Conservation (phyloP, 148 eudicot species). For the Dysphania ambrosioides region DNA sequence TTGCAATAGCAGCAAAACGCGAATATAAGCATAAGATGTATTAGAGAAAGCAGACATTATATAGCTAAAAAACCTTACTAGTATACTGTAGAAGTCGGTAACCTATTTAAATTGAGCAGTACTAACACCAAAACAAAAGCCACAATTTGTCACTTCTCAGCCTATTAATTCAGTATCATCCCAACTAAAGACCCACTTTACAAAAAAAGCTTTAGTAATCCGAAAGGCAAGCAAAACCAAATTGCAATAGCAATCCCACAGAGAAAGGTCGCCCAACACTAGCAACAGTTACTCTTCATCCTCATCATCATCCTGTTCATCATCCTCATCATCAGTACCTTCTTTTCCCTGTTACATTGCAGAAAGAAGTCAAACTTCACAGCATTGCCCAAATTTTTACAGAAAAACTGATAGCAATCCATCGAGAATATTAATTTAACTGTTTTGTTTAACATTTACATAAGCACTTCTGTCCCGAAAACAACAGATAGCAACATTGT, state of each 20-base stretch:
- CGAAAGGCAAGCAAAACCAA: conserved; percentile 13
- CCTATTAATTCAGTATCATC: conserved; percentile 18
- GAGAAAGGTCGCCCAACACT: background rate
- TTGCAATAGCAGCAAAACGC: background rate
- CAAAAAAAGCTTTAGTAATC: conserved; percentile 22
- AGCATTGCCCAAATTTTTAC: background rate
- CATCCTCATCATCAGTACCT: conserved; percentile 39
- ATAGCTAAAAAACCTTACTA: conserved; percentile 2
- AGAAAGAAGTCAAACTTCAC: background rate
- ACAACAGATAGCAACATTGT: too few relatives aligned
- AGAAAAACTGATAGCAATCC: too few relatives aligned
- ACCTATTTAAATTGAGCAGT: background rate
- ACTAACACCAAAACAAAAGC: conserved; percentile 19
- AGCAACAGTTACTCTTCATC: conserved; percentile 38
- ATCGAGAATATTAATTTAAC: too few relatives aligned
- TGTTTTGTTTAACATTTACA: too few relatives aligned
- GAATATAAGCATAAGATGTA: background rate
- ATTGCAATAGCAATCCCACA: conserved; percentile 6
- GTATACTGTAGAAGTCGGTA: conserved; percentile 1
- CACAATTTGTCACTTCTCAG: conserved; percentile 12
- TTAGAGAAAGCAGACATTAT: conserved; percentile 3
- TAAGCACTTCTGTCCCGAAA: too few relatives aligned
- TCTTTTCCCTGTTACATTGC: conserved; percentile 32
- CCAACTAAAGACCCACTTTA: conserved; percentile 25
- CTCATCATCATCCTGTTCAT: conserved; percentile 43